Percentiles rank a stretch among this genome's conserved stretches.
phyloP scores from a whole-genome alignment of 2,329 filamentous ascomycete species.

The Nothomitra cinnamomea region DNA sequence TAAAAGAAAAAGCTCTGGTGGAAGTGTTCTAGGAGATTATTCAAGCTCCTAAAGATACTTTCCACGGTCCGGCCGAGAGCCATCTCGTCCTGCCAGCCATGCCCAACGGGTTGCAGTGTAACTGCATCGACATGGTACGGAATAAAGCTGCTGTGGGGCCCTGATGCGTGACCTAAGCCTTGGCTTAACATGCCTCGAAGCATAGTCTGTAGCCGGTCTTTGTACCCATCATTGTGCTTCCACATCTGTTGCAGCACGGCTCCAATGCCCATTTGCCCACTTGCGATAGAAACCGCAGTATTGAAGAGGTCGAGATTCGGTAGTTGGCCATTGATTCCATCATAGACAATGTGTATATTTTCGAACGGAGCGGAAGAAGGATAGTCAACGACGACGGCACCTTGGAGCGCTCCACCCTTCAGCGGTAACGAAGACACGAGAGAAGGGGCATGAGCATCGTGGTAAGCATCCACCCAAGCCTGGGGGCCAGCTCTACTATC shows the following conservation, averaged over 20 bases:
- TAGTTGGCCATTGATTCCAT: slow-evolving; percentile 87
- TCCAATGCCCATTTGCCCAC: slow-evolving; percentile 79
- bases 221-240: slow-evolving; percentile 58
- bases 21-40: slow-evolving; percentile 89
- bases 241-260: slow-evolving; percentile 76
- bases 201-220: slow-evolving; percentile 72
- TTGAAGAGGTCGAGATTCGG: slow-evolving; percentile 95
- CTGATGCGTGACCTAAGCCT: slow-evolving; percentile 72
- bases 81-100: slow-evolving; percentile 98
- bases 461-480: slow-evolving; percentile 96
- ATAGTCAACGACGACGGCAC: slow-evolving; percentile 85
- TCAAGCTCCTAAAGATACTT: slow-evolving; percentile 79
- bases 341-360: slow-evolving; percentile 79
- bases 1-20: slow-evolving; percentile 99
- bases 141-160: slow-evolving; percentile 89
- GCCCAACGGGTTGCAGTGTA: slow-evolving; percentile 74
- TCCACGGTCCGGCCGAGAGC: slow-evolving; percentile 78
- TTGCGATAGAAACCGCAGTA: slow-evolving; percentile 73
- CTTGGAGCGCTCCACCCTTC: slow-evolving; percentile 87
- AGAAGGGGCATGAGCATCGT: slow-evolving; percentile 63
- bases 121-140: slow-evolving; percentile 95
- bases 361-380: slow-evolving; percentile 72
- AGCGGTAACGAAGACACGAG: slow-evolving; percentile 61
- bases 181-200: slow-evolving; percentile 85
- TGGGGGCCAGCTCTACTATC: slow-evolving; percentile 84